These are phyloP conservation scores for Monosporascus sp. DNA, from an alignment of 2,329 filamentous ascomycete genomes.

Conservation along the genomic window DNA sequence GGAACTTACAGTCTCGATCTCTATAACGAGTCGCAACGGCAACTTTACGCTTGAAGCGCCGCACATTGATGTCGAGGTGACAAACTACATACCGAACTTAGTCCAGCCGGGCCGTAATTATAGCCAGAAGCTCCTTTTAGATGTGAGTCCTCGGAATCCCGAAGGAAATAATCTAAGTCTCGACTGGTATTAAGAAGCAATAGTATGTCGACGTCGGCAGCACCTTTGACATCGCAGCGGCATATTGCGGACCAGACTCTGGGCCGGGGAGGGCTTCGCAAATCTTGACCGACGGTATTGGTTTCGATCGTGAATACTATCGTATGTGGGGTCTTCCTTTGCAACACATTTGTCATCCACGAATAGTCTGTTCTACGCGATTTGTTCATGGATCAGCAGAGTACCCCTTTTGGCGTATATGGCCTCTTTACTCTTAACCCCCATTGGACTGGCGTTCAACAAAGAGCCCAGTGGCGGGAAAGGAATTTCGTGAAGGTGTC, in stretches of 20 bases:
- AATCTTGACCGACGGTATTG: constrained; percentile 46
- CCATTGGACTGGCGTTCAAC: too few species aligned
- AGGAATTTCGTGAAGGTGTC: too few species aligned
- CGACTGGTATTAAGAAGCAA: neutral
- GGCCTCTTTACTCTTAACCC: too few species aligned
- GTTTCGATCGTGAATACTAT: constrained; percentile 25
- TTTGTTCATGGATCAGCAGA: too few species aligned
- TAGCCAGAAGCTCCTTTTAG: constrained; percentile 8
- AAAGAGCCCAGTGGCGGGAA: too few species aligned
- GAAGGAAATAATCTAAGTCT: neutral
- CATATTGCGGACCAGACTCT: constrained; percentile 54
- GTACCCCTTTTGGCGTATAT: too few species aligned
- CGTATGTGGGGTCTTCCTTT: too few species aligned
- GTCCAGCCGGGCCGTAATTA: constrained; percentile 45
- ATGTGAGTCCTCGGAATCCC: constrained; percentile 24
- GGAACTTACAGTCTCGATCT: constrained; percentile 51
- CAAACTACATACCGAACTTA: constrained; percentile 47
- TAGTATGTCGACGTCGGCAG: constrained; percentile 36
- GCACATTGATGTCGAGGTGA: constrained; percentile 49
- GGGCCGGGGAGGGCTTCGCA: constrained; percentile 37
- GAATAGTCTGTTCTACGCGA: too few species aligned
- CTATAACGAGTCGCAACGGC: constrained; percentile 48
- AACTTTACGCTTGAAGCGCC: constrained; percentile 45
- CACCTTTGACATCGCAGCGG: constrained; percentile 51
- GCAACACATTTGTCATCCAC: too few species aligned